These are phyloP conservation scores for Stemphylium vesicarium DNA, from an alignment of 2,329 filamentous ascomycete genomes.

Conservation along the genomic window DNA sequence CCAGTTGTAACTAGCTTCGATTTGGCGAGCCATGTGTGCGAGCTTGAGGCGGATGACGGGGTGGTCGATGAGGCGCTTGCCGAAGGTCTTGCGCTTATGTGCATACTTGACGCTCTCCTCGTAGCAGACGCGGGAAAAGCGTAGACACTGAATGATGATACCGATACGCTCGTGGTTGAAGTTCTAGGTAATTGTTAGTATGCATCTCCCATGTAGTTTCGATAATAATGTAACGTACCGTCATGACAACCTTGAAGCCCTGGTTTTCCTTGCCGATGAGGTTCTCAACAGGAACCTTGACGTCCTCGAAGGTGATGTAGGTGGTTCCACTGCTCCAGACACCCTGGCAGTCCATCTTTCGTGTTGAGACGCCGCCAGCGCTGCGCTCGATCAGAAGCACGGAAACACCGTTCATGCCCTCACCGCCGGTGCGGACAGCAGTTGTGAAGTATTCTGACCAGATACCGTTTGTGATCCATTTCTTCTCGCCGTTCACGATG, in stretches of 20 bases:
- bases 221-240: constrained; percentile 42
- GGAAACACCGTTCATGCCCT: constrained; percentile 91
- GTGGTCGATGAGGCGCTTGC: constrained; percentile 95
- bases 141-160: constrained; percentile 96
- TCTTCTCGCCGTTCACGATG: constrained; percentile 99
- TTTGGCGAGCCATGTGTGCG: constrained; percentile 96
- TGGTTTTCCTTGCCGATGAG: constrained; percentile 97
- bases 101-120: constrained; percentile 97
- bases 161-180: constrained; percentile 99
- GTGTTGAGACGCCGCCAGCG: constrained; percentile 83
- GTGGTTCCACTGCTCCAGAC: constrained; percentile 95
- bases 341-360: constrained; percentile 90
- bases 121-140: constrained; percentile 95
- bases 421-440: constrained; percentile 64
- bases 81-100: constrained; percentile 95
- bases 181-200: constrained; percentile 58
- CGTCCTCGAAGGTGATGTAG: constrained; percentile 97
- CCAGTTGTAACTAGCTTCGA: constrained; percentile 97
- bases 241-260: constrained; percentile 99
- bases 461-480: constrained; percentile 99
- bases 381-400: constrained; percentile 90
- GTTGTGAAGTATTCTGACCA: constrained; percentile 98
- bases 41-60: constrained; percentile 97
- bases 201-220: neutral
- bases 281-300: constrained; percentile 99